These are phyloP conservation scores for Camptophora hylomeconis DNA, from an alignment of 2,329 filamentous ascomycete species.

Conservation along the genomic window DNA sequence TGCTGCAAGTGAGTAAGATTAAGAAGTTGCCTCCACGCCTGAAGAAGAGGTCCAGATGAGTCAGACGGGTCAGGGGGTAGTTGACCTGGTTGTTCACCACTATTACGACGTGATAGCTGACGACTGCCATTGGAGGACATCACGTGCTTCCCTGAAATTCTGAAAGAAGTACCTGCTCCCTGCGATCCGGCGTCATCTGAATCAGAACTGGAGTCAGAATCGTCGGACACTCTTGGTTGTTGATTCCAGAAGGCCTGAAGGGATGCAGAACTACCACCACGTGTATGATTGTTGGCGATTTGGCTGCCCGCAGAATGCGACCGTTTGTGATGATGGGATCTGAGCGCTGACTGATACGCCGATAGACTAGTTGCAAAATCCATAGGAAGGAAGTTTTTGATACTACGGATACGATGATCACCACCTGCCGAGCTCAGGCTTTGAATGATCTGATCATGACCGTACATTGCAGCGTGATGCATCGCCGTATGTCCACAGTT, in stretches of 20 bases:
- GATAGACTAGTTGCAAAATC: constrained; percentile 57
- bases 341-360: constrained; percentile 50
- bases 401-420: constrained; percentile 55
- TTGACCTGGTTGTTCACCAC: constrained; percentile 6
- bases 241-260: constrained; percentile 49
- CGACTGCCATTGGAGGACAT: constrained; percentile 3
- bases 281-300: too few relatives aligned
- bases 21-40: constrained; percentile 4
- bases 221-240: constrained; percentile 28
- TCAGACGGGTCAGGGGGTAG: not conserved
- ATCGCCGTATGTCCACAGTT: constrained; percentile 70
- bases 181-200: constrained; percentile 23
- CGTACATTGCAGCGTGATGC: constrained; percentile 67
- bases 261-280: constrained; percentile 51
- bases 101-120: constrained; percentile 12
- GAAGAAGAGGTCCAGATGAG: constrained; percentile 1
- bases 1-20: constrained; percentile 24
- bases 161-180: constrained; percentile 9
- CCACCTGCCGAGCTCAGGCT: constrained; percentile 62
- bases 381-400: constrained; percentile 56
- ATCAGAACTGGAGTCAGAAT: constrained; percentile 29
- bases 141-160: too few relatives aligned
- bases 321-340: constrained; percentile 48
- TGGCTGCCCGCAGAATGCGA: too few relatives aligned
- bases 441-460: constrained; percentile 62